Conservation (phyloP, 345 rosid genomes). For the Camelina hispida region DNA sequence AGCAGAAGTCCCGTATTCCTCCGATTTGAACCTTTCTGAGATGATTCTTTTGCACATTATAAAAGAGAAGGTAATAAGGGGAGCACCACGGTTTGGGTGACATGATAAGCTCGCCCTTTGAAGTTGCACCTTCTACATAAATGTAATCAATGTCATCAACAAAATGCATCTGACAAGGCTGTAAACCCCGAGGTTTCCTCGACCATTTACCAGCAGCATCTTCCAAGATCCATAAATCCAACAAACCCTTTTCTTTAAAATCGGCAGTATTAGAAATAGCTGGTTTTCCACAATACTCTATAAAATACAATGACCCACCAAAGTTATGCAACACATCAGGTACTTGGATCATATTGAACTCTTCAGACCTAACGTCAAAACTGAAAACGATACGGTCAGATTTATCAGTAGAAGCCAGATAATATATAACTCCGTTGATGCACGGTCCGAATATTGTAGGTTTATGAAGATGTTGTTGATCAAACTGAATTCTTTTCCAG, state of each 20-base stretch:
- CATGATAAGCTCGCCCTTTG: too few species aligned
- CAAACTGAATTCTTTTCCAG: slow-evolving; percentile 10
- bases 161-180: neutral
- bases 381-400: neutral
- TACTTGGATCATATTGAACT: neutral
- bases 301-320: neutral
- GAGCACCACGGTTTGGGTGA: too few species aligned
- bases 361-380: slow-evolving; percentile 23
- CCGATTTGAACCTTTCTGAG: neutral
- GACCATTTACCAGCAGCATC: neutral
- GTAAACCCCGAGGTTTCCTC: neutral
- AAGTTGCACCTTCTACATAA: too few species aligned
- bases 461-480: neutral
- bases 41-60: neutral
- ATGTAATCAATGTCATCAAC: neutral
- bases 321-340: neutral
- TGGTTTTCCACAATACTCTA: slow-evolving; percentile 27
- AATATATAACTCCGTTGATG: slow-evolving; percentile 28
- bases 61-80: too few species aligned
- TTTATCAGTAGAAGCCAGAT: neutral
- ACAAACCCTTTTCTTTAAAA: neutral
- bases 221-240: neutral
- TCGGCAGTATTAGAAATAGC: neutral
- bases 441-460: neutral
- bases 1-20: neutral